Percentiles rank a stretch among this genome's conserved stretches.
These are phyloP conservation scores for Rhodomyrtus tomentosa DNA, from an alignment of 345 rosid genomes.

Conservation along the genomic window DNA sequence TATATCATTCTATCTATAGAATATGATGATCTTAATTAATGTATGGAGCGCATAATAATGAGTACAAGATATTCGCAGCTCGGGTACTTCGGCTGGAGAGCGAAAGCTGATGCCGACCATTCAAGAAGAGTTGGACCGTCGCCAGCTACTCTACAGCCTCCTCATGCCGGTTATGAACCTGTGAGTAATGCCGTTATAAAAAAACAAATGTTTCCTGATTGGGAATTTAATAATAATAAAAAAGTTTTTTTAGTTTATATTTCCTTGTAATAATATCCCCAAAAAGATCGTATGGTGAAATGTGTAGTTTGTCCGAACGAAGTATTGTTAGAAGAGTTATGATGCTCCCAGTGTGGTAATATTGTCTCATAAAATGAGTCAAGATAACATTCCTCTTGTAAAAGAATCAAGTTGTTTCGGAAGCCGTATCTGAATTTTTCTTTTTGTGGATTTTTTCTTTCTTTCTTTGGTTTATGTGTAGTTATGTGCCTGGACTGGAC, in stretches of 20 bases:
- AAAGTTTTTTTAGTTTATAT: background rate
- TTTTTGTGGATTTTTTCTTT: no score
- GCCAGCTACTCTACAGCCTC: conserved; percentile 19
- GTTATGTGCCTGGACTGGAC: conserved; percentile 21
- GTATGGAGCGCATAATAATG: background rate
- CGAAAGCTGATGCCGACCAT: conserved; percentile 35
- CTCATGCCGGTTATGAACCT: conserved; percentile 32
- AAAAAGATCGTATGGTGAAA: background rate
- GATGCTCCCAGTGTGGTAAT: background rate
- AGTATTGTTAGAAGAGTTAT: background rate
- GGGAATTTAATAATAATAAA: background rate
- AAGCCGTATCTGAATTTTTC: background rate
- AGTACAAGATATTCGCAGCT: conserved; percentile 2
- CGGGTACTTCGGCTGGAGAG: conserved; percentile 35
- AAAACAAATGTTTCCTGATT: background rate
- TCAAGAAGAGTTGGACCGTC: conserved; percentile 24
- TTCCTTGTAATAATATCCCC: background rate
- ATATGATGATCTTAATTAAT: background rate
- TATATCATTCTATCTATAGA: background rate
- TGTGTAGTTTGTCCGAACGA: background rate
- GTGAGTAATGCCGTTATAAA: conserved; percentile 1
- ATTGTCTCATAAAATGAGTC: background rate
- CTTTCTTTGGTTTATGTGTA: background rate
- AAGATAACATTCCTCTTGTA: background rate
- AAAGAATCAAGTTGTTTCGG: background rate